phyloP scores from a whole-genome alignment of 257 asterid species.

The Forsythia suspensa region DNA sequence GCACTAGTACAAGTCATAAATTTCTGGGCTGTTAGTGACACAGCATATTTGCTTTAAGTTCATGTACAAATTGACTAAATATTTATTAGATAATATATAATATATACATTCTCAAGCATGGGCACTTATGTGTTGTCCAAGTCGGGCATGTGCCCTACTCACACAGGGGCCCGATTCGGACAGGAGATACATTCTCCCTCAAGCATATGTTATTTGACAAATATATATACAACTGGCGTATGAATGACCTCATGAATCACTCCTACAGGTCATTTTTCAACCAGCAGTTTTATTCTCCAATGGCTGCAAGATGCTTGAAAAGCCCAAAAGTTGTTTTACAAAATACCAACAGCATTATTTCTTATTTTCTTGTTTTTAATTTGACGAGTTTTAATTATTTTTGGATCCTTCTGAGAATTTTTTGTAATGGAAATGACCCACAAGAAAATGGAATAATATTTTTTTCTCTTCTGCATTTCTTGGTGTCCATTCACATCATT shows the following conservation, averaged over 20 bases:
- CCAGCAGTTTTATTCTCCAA: background rate
- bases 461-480: background rate
- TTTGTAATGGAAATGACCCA: background rate
- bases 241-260: constrained; percentile 4
- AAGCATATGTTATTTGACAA: background rate
- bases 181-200: too few species aligned
- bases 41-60: background rate
- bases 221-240: background rate
- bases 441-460: background rate
- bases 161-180: too few species aligned
- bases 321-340: constrained; percentile 18
- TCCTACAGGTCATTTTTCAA: background rate
- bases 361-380: background rate
- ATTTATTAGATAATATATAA: background rate
- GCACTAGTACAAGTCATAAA: background rate
- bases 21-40: constrained; percentile 4
- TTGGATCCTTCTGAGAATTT: constrained; percentile 4
- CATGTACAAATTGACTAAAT: constrained; percentile 15
- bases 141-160: too few species aligned
- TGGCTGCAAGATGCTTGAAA: constrained; percentile 19
- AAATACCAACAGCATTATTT: background rate
- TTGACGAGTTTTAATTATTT: background rate
- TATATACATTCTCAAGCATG: background rate
- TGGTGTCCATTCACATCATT: too few species aligned
- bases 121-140: too few species aligned